Base-by-base conservation (phyloP, 371 early-diverging fungal genomes). In the Mortierella sp. region DNA sequence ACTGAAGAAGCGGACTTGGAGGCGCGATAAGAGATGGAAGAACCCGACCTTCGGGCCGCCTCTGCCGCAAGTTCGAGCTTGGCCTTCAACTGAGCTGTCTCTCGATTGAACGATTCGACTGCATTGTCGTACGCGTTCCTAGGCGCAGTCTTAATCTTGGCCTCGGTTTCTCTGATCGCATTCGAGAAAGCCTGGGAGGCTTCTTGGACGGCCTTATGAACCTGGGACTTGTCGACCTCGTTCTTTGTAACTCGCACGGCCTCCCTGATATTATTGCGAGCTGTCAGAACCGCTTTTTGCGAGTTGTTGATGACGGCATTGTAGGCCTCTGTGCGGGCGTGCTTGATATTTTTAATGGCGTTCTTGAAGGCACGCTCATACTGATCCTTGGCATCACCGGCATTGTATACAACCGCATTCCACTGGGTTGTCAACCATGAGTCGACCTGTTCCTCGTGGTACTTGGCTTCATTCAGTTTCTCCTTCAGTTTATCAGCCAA, bases 361-460 rank as follows among this genome's bases (percentile, higher is more conserved):
- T 49, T 66, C 55, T 66, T 66, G 60, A 66, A 66, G 49, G 48
- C 67, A 17, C 55, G 59, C 19, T 66, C 60, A 27, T 66, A 66
- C 41, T 60, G 59, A 12, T 52, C 46, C 42, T 60, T 66, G 26
- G 54, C 34, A 47, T 66, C 67, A 8, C 67, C 67, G n/a, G 67
- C 60, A 42, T 60, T 59, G 27, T 66, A 46, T n/a, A 59, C 42
- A 12, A 66, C 49, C 15, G 67, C 54, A 30, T 66, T 66, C 67
- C 67, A 66, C 39, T 66, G 67, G 23, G 67, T 34, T 6, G 42
- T 54, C 55, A 66, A n/a, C 67, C 67, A 66, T n/a, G 67, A 42
- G 30, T 66, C 67, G 1, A 54, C 60, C 60, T 66, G 67, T 27
- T 66, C 67, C 49, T 66, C 67, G 15, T 28, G 17, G 43, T 66